phyloP scores from a whole-genome alignment of 2,329 filamentous ascomycete genomes.

The Neoascochyta sp. region DNA sequence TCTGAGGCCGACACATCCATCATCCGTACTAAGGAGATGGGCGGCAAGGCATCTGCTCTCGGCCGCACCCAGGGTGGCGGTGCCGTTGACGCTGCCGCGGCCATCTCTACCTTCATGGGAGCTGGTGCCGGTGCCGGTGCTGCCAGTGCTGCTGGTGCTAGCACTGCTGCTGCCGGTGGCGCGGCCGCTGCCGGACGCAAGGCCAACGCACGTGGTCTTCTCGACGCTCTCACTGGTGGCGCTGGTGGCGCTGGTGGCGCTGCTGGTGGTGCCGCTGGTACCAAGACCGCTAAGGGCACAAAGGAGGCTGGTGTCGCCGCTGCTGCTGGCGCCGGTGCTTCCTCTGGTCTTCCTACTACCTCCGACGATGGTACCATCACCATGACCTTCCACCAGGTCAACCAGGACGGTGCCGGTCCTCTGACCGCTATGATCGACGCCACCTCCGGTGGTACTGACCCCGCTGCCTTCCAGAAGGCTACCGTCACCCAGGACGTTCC shows the following conservation, averaged over 20 bases:
- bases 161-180: conserved; percentile 1
- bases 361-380: conserved; percentile 58
- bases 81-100: conserved; percentile 54
- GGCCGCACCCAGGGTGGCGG: conserved; percentile 61
- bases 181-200: conserved; percentile 3
- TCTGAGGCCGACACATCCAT: conserved; percentile 69
- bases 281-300: conserved; percentile 47
- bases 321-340: conserved; percentile 53
- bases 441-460: conserved; percentile 61
- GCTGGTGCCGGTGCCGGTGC: conserved; percentile 11
- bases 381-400: conserved; percentile 66
- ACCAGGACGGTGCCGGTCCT: conserved; percentile 67
- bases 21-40: conserved; percentile 60
- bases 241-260: conserved; percentile 10
- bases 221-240: conserved; percentile 21
- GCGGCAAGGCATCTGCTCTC: conserved; percentile 55
- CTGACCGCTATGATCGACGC: conserved; percentile 58
- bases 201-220: conserved; percentile 26
- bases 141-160: conserved; percentile 3
- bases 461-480: conserved; percentile 58
- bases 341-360: conserved; percentile 57
- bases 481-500: conserved; percentile 60
- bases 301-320: conserved; percentile 54
- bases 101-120: conserved; percentile 59
- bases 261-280: conserved; percentile 40